Conservation (phyloP, 106 monocot species). For the Apostasia ramifera region DNA sequence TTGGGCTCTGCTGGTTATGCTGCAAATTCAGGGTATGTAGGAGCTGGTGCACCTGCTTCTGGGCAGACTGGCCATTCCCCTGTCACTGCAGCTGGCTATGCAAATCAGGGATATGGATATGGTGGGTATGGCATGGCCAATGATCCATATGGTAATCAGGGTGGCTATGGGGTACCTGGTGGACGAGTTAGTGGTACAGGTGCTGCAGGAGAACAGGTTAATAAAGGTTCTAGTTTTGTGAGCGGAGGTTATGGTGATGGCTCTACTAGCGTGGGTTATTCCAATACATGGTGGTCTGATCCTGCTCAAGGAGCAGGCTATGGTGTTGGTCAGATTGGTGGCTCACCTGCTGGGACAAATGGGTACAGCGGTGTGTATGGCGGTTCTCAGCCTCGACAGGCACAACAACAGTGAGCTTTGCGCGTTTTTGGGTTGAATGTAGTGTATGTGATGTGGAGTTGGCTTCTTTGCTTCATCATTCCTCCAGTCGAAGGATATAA, state of each 20-base stretch:
- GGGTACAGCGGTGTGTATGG: constrained; percentile 76
- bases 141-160: constrained; percentile 49
- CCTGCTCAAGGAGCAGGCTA: constrained; percentile 58
- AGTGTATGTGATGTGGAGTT: neutral
- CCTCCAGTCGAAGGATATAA: constrained; percentile 1
- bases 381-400: constrained; percentile 48
- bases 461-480: neutral
- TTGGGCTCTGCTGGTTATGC: constrained; percentile 72
- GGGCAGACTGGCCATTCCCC: constrained; percentile 51
- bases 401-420: constrained; percentile 48
- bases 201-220: constrained; percentile 20
- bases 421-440: neutral
- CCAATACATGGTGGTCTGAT: constrained; percentile 68
- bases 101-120: constrained; percentile 81
- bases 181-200: constrained; percentile 25
- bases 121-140: constrained; percentile 49
- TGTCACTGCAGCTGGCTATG: constrained; percentile 45
- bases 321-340: constrained; percentile 38
- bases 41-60: constrained; percentile 15
- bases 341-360: constrained; percentile 37
- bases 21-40: constrained; percentile 55
- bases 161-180: constrained; percentile 57
- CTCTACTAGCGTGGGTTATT: constrained; percentile 42
- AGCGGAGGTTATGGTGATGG: constrained; percentile 69
- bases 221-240: constrained; percentile 27